A percentile compares a stretch with the other conserved stretches of the same genome.
Conservation (phyloP, 148 eudicot genomes). For the Camellia sinensis region DNA sequence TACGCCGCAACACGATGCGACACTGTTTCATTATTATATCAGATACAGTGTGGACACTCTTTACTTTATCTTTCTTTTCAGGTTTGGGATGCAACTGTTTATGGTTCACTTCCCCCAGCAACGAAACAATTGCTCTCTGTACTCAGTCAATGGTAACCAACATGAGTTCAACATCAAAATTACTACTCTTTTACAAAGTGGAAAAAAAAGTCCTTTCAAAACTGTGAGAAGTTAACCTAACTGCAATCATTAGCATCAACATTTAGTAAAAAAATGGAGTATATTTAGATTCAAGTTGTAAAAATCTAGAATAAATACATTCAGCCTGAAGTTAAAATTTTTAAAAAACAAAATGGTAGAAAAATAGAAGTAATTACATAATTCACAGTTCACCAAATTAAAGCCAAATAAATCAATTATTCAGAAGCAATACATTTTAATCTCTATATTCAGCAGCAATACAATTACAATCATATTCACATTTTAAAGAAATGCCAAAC, state of each 20-base stretch:
- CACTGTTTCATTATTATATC: constrained; percentile 52
- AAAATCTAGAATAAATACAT: not conserved
- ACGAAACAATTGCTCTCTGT: constrained; percentile 60
- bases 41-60: constrained; percentile 25
- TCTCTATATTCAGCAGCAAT: too few species aligned
- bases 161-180: not conserved
- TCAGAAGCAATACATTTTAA: not conserved
- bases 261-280: not conserved
- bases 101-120: constrained; percentile 32
- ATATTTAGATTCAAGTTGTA: not conserved
- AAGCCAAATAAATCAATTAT: not conserved
- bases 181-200: not conserved
- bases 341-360: not conserved
- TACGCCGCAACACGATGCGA: constrained; percentile 49
- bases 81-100: constrained; percentile 27
- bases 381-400: not conserved
- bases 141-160: constrained; percentile 12
- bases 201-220: not conserved
- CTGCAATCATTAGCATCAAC: constrained; percentile 7
- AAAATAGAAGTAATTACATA: not conserved
- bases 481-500: too few species aligned
- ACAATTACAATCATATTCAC: too few species aligned
- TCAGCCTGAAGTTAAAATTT: not conserved
- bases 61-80: constrained; percentile 40
- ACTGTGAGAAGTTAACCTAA: not conserved